Conservation (phyloP, 176 grass and related monocot genomes). For the Pontederia crassipes region DNA sequence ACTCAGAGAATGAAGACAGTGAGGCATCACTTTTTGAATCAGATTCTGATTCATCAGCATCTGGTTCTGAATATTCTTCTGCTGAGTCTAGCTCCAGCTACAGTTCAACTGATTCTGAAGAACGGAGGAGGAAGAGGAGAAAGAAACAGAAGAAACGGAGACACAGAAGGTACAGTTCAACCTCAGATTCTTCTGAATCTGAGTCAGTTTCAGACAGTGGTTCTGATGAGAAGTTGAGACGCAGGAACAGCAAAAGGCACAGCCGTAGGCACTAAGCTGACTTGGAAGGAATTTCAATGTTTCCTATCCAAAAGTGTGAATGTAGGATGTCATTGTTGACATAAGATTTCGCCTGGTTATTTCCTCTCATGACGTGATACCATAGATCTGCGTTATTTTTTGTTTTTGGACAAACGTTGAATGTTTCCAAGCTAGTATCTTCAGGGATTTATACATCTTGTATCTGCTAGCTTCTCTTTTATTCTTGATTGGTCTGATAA, state of each 20-base stretch:
- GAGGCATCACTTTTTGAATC: conserved; percentile 64
- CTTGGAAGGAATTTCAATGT: background rate
- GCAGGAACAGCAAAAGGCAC: conserved; percentile 37
- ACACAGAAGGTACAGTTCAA: conserved; percentile 29
- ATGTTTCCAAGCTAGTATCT: too few species aligned
- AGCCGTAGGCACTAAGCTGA: conserved; percentile 14
- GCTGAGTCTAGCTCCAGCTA: conserved; percentile 54
- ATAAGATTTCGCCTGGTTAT: too few species aligned
- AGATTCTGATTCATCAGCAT: conserved; percentile 41
- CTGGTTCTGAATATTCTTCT: conserved; percentile 41
- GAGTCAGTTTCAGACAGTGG: conserved; percentile 38
- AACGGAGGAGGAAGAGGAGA: conserved; percentile 27
- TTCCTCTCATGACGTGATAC: too few species aligned
- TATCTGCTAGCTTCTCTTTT: too few species aligned
- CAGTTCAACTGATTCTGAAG: conserved; percentile 56
- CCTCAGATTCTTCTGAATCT: conserved; percentile 39
- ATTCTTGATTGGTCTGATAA: too few species aligned
- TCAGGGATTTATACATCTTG: too few species aligned
- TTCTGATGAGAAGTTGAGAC: conserved; percentile 47
- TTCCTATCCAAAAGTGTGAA: too few species aligned
- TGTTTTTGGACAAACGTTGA: too few species aligned
- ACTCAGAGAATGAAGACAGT: conserved; percentile 45
- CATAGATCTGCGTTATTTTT: too few species aligned
- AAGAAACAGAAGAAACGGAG: conserved; percentile 54
- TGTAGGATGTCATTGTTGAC: too few species aligned